phyloP scores from a whole-genome alignment of 192 early-diverging fungal species.

The Gonapodya prolifera region DNA sequence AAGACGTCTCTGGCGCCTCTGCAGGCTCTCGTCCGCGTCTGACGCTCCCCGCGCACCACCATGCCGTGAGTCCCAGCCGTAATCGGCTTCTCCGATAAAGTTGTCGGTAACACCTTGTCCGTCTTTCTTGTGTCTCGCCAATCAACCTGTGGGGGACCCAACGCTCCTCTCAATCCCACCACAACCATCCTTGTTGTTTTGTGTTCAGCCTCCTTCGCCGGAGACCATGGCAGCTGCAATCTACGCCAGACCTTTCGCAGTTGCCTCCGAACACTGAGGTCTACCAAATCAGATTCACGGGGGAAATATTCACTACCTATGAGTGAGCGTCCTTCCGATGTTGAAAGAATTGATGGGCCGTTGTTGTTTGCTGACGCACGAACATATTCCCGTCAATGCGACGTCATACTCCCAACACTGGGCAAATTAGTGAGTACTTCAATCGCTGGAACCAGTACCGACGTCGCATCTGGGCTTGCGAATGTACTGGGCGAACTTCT shows the following conservation, averaged over 20 bases:
- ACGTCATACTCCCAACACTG: constrained; percentile 8
- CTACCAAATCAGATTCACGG: constrained; percentile 36
- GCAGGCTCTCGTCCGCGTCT: too few species aligned
- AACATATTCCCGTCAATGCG: constrained; percentile 1
- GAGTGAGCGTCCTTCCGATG: constrained; percentile 28
- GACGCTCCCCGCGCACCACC: too few species aligned
- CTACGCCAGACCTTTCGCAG: neutral
- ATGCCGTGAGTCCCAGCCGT: too few species aligned
- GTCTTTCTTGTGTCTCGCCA: too few species aligned
- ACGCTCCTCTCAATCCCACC: too few species aligned
- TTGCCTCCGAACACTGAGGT: constrained; percentile 20
- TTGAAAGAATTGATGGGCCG: constrained; percentile 11
- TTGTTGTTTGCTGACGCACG: constrained; percentile 6
- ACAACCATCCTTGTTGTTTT: too few species aligned
- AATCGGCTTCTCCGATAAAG: too few species aligned
- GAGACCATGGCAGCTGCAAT: neutral
- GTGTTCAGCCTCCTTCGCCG: neutral
- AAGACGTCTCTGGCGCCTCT: too few species aligned
- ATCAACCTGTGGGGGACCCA: too few species aligned
- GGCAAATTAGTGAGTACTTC: constrained; percentile 48
- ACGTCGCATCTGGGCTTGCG: constrained; percentile 65
- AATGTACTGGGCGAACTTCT: constrained; percentile 52
- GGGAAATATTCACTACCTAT: constrained; percentile 44
- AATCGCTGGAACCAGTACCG: constrained; percentile 52
- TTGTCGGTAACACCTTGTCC: too few species aligned